Base-by-base conservation (phyloP, 768 basidiomycete species). In the Tremella mesenterica region DNA sequence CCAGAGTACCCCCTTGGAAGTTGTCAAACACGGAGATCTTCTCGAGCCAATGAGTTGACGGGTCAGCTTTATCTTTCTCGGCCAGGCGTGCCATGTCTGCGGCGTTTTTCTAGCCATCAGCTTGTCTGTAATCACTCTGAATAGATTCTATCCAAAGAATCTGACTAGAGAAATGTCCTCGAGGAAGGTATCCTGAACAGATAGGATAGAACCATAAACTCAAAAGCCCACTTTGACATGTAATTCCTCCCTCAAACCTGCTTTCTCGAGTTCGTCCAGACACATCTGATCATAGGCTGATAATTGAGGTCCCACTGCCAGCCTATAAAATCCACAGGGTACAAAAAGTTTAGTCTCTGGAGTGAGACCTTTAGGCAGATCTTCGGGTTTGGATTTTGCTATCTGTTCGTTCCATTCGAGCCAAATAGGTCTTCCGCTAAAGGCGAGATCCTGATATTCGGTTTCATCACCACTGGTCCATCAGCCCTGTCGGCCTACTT, bases 391-490 rank as follows among this genome's bases (percentile, higher is more conserved):
- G 16, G 54, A 47, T 4, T 29, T 18, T 4, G 56, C 53, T n/a
- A 64, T 55, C 30, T 49, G 30, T 26, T 48, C 34, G 53, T 64
- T 64, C 62, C 62, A 64, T 7, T 58, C 53, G 1, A 48, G 31
- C 62, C 62, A 64, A 25, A 58, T 58, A 4, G 53, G 43, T 20
- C 56, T 39, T 16, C 62, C 59, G 1, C 53, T 52, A 38, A 58
- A 58, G 0, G 62, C 62, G 12, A 64, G 46, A 41, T 64, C 56
- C 43, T 64, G 62, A 33, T 64, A 63, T 28, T 57, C 52, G 27
- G 45, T 57, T 50, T 59, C 55, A 23, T 50, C 38, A 7, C 58
- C 61, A 48, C 57, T 55, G 50, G 9, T 9, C 25, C 41, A 34
- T 16, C 14, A 34, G 20, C 43, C n/a, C n/a, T n/a, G n/a, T n/a